Evolutionary conservation across 2,329 filamentous ascomycete genomes (phyloP).

Genomic region (Balansia obtecta): DNA sequence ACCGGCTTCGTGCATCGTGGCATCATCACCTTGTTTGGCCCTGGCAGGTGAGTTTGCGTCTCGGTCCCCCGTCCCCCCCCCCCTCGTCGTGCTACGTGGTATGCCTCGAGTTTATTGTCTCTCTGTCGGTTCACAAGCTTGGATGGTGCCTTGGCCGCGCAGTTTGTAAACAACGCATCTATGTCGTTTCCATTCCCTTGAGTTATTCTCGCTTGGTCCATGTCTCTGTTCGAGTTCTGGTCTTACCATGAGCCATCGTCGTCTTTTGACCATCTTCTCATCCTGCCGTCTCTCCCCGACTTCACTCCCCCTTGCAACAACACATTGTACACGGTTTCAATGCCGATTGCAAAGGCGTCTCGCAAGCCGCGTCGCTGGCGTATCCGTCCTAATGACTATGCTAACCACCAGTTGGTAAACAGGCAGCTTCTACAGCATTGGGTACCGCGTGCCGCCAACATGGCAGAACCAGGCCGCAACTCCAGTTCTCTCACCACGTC

Average conservation of each 20-base stretch:
- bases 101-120: not conserved
- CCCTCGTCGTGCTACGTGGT: not conserved
- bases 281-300: not conserved
- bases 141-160: not conserved
- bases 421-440: slow-evolving; percentile 13
- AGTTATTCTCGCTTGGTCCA: not conserved
- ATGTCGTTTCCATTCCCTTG: not conserved
- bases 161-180: not conserved
- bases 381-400: slow-evolving; percentile 2
- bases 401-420: slow-evolving; percentile 22
- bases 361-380: not conserved
- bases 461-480: slow-evolving; percentile 1
- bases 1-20: not conserved
- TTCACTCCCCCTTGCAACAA: not conserved
- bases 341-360: not conserved
- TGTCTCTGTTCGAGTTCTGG: not conserved
- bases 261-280: not conserved
- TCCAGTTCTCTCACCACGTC: slow-evolving; percentile 14
- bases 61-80: not conserved
- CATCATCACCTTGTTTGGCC: slow-evolving; percentile 1
- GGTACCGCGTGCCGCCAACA: slow-evolving; percentile 2
- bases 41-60: not conserved
- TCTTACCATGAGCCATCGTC: not conserved
- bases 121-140: not conserved
- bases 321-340: not conserved